Evolutionary conservation across 345 rosid genomes (phyloP), one percentile per base, ranked within the genome.

Genomic region (Eucalyptus camaldulensis): DNA sequence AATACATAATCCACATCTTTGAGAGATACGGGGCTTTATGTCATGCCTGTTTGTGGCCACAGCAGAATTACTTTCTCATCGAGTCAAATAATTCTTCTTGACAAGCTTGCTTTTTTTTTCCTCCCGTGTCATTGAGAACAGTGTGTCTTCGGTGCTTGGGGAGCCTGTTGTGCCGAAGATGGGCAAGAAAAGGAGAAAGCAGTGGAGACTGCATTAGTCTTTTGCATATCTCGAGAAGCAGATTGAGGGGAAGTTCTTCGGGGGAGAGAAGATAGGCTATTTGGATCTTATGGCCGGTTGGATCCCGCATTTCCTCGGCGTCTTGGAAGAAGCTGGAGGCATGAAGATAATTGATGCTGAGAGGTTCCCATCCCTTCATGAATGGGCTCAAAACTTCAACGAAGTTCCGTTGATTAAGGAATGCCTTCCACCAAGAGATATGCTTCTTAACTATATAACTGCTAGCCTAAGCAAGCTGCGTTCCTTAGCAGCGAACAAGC

Each of bases 281-380:
- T 65, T 92, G 80, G 93, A 93, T 88, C 54, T 94, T 9, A 90
- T 88, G 4, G 51, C 88, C 69, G 92, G 94, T 37, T 94, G 92
- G 91, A 88, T 94, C 43, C 90, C 92, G 40, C 53, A 29, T 31
- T 90, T 89, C 89, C 90, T 91, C 9, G 88, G 88, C 24, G 89
- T 90, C 11, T 17, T 92, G 65, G 94, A 94, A 87, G 92, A 94
- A 91, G 86, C 90, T 29, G 93, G 92, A 43, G 90, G 53, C 25
- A 90, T 53, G 88, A 92, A 94, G 88, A 19, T 92, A 69, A 10
- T 92, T 87, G 93, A 94, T 45, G 90, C 91, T 6, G 33, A 87
- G 15, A 92, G 49, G 72, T 91, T 92, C 67, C 93, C 94, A 14
- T 87, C 33, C 4, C 88, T 93, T n/a, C 86, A 88, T 85, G 76